phyloP scores from a whole-genome alignment of 2,329 filamentous ascomycete genomes.

The Fusarium torreyae region DNA sequence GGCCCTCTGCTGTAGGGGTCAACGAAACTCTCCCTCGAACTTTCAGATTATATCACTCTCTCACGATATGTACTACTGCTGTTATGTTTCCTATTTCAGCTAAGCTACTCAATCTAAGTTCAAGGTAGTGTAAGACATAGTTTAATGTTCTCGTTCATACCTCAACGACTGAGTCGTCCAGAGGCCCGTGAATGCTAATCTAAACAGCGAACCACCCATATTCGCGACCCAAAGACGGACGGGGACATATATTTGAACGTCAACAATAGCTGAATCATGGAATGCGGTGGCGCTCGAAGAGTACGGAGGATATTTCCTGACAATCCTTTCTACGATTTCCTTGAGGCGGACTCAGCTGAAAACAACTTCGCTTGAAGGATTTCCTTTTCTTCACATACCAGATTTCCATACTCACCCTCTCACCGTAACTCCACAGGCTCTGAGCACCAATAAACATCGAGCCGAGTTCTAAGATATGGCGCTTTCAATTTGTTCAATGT shows the following conservation, averaged over 20 bases:
- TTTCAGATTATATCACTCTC: background rate
- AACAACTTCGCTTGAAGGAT: background rate
- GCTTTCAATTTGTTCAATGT: background rate
- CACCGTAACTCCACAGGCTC: too few species aligned
- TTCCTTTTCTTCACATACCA: slow-evolving; percentile 4
- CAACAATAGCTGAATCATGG: background rate
- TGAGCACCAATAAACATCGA: background rate
- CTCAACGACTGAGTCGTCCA: background rate
- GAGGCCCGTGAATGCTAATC: background rate
- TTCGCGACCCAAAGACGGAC: background rate
- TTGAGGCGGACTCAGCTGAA: background rate
- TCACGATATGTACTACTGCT: background rate
- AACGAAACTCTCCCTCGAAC: background rate
- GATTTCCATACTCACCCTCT: background rate
- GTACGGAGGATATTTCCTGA: background rate
- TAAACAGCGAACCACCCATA: background rate
- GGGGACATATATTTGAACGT: background rate
- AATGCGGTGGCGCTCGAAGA: background rate
- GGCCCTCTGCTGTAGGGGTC: background rate
- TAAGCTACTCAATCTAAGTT: background rate
- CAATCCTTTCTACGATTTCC: background rate
- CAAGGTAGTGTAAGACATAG: background rate
- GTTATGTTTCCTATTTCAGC: too few species aligned
- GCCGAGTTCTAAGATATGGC: background rate
- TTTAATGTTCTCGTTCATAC: background rate